Percentiles rank a stretch among this genome's conserved stretches.
phyloP scores from a whole-genome alignment of 116 monocot genomes.

The Posidonia oceanica region DNA sequence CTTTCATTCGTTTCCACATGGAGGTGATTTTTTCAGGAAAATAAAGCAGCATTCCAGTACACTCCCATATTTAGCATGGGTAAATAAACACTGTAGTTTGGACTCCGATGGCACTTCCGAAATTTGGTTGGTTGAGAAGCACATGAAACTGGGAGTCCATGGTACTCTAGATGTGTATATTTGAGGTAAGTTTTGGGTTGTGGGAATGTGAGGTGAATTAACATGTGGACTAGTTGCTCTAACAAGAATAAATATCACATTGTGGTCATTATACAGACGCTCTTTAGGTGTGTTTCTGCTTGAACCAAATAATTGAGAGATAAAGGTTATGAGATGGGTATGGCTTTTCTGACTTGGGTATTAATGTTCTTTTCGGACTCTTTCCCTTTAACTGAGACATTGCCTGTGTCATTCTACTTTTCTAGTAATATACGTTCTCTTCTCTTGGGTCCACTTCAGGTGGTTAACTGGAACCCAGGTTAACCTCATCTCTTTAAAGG shows the following conservation, averaged over 20 bases:
- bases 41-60: slow-evolving; percentile 1
- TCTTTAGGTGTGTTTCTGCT: background rate
- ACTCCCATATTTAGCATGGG: background rate
- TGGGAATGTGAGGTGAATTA: background rate
- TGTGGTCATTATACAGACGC: background rate
- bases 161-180: background rate
- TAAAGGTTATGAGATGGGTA: background rate
- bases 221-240: background rate
- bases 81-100: slow-evolving; percentile 2
- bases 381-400: background rate
- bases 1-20: slow-evolving; percentile 1
- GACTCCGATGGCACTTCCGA: background rate
- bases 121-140: background rate
- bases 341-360: background rate
- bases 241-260: no score
- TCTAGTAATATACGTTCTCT: background rate
- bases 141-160: background rate
- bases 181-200: background rate
- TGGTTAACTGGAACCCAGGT: background rate
- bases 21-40: slow-evolving; percentile 3
- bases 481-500: background rate
- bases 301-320: background rate
- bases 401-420: background rate
- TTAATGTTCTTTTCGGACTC: background rate
- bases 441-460: background rate